Evolutionary conservation across 2,329 filamentous ascomycete species (phyloP).

Genomic region (Ophidiomyces ophidiicola): DNA sequence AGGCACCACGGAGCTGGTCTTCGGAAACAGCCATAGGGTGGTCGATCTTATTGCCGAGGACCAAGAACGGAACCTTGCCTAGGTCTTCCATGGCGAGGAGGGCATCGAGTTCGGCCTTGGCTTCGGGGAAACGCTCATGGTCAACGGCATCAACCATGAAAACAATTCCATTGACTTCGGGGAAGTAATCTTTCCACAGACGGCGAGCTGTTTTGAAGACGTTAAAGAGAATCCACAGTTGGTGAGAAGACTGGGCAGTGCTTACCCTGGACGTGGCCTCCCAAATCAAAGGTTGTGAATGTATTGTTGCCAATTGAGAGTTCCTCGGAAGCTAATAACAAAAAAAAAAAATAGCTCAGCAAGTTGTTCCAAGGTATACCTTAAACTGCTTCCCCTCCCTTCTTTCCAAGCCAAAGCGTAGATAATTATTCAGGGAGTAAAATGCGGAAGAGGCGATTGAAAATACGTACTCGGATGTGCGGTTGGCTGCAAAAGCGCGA

Average conservation of each 20-base stretch:
- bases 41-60: conserved; percentile 99
- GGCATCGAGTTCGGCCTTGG: conserved; percentile 92
- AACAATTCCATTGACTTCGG: conserved; percentile 89
- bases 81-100: conserved; percentile 96
- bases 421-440: not conserved
- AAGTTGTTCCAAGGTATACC: not conserved
- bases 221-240: not conserved
- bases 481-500: conserved; percentile 80
- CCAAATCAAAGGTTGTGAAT: conserved; percentile 89
- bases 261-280: conserved; percentile 77
- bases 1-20: conserved; percentile 82
- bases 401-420: not conserved
- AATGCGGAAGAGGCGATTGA: not conserved
- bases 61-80: conserved; percentile 84
- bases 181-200: conserved; percentile 95
- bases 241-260: conserved; percentile 22
- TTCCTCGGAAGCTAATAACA: conserved; percentile 71
- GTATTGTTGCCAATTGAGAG: conserved; percentile 84
- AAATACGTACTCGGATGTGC: conserved; percentile 68
- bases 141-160: conserved; percentile 98
- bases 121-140: conserved; percentile 83
- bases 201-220: conserved; percentile 55
- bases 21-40: conserved; percentile 91
- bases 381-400: not conserved
- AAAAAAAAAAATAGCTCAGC: not conserved